Base-by-base conservation (phyloP, 345 rosid genomes). In the Aquilaria malaccensis region DNA sequence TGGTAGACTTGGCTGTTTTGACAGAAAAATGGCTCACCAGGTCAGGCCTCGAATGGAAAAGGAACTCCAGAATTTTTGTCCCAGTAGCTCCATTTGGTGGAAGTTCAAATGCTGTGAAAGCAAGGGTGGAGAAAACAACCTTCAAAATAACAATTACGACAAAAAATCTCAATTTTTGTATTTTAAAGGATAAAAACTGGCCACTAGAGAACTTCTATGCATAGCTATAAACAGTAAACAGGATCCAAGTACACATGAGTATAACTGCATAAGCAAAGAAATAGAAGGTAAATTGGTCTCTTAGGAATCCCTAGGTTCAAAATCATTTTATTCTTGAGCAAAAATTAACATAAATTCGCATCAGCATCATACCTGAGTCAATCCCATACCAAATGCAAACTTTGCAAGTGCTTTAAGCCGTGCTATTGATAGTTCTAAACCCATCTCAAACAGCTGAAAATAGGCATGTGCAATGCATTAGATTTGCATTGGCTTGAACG, bases 11-110 rank as follows among this genome's bases (percentile, higher is more conserved):
- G 43, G 43, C 7, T 37, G 43, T 37, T 37, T 37, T 53, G 7
- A 2, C 11, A 53, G 12, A 32, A 29, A 53, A 30, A 51, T 2
- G 58, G 22, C 81, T 81, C 69, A 93, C 98, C 91, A 93, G 71
- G 75, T 93, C 98, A 45, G 91, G 43, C 80, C 89, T 80, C 7
- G 97, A 93, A 75, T 89, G 96, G 74, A 93, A 93, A 60, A 93
- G 90, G 71, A 93, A 93, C 78, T 89, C 79, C 11, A 93, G 79
- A 62, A 93, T 83, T 79, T 63, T 84, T 54, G 98, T 93, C 69
- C 98, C 98, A 29, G 89, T 69, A 45, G 98, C 98, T 33, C 87
- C 94, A 69, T 93, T 93, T 66, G 98, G 98, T 54, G 98, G 98
- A 76, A 93, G 97, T 74, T 93, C 98, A 79, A 93, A 93, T 47